Conservation (phyloP, 495 filamentous ascomycete species). For the Penicillium ochrochloron region DNA sequence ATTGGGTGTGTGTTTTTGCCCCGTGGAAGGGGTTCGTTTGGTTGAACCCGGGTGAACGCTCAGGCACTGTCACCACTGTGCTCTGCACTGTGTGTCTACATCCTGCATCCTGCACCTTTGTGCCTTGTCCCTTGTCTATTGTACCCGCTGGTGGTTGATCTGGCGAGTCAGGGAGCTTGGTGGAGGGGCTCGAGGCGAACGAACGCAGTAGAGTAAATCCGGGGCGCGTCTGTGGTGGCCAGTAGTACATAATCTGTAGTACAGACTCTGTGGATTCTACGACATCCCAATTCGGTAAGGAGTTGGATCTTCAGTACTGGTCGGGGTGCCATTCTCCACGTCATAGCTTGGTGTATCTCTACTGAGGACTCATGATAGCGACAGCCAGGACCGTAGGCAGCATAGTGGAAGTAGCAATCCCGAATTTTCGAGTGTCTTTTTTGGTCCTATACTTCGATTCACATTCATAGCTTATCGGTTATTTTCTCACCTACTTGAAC, state of each 20-base stretch:
- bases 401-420: neutral
- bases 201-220: neutral
- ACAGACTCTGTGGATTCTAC: neutral
- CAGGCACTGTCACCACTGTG: constrained; percentile 7
- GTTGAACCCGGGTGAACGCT: constrained; percentile 13
- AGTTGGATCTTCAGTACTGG: neutral
- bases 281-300: neutral
- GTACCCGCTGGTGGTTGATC: neutral
- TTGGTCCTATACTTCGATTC: neutral
- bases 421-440: neutral
- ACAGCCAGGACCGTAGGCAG: neutral
- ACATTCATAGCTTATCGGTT: neutral
- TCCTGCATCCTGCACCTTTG: neutral
- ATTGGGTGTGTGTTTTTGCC: constrained; percentile 11
- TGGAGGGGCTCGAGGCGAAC: neutral
- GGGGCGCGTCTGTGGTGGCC: neutral
- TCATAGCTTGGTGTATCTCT: neutral
- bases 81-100: neutral
- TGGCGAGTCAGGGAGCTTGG: neutral
- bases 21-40: constrained; percentile 9
- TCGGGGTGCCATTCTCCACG: neutral
- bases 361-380: neutral
- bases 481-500: neutral
- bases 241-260: no score
- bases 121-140: neutral